These are phyloP conservation scores for Moniliella sp. DNA, from an alignment of 1,284 basidiomycete species.

Conservation along the genomic window DNA sequence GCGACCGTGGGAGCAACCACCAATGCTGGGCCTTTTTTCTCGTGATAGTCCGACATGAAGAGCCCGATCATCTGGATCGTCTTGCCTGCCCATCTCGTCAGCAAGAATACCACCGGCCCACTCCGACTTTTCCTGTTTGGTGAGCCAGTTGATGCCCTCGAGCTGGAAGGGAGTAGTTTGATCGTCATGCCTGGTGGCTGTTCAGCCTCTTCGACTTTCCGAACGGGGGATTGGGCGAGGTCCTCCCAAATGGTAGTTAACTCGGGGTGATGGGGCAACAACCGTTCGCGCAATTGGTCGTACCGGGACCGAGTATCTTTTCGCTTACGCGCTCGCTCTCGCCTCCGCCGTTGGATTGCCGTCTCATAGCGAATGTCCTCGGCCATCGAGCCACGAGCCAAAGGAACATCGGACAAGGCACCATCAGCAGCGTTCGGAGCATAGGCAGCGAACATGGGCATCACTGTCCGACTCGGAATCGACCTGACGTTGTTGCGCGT, in stretches of 20 bases:
- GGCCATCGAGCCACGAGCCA: constrained; percentile 2
- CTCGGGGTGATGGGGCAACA: not conserved
- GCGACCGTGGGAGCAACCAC: constrained; percentile 80
- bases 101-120: constrained; percentile 88
- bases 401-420: no score
- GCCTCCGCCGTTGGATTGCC: constrained; percentile 14
- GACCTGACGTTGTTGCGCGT: constrained; percentile 6
- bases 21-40: constrained; percentile 54
- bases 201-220: constrained; percentile 9
- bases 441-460: not conserved
- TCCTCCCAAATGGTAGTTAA: no score
- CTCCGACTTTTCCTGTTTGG: constrained; percentile 62
- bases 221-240: no score
- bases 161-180: constrained; percentile 51
- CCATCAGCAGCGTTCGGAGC: not conserved
- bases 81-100: constrained; percentile 75
- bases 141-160: constrained; percentile 89
- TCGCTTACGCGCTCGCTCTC: constrained; percentile 8
- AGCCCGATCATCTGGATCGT: constrained; percentile 91
- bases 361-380: constrained; percentile 18
- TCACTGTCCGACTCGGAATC: constrained; percentile 2
- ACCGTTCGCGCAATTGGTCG: constrained; percentile 36
- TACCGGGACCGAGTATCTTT: constrained; percentile 22
- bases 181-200: constrained; percentile 53
- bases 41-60: constrained; percentile 42